Evolutionary conservation across 129 eudicot species (phyloP).

Genomic region (Chrysanthemum seticuspe): DNA sequence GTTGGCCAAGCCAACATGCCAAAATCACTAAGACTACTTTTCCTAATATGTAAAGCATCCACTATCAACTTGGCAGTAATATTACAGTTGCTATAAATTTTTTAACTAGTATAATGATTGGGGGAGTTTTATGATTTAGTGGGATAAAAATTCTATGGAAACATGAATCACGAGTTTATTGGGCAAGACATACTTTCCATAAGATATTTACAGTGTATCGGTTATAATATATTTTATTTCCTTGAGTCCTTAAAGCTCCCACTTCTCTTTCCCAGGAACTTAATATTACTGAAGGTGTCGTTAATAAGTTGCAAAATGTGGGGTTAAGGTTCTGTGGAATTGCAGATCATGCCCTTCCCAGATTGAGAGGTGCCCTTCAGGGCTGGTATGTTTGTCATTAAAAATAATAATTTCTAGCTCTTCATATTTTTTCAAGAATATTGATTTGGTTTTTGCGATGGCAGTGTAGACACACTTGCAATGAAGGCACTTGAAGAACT

Average conservation of each 20-base stretch:
- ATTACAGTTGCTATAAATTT: no score
- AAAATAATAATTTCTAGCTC: neutral
- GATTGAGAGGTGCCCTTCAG: constrained; percentile 93
- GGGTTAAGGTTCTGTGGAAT: constrained; percentile 85
- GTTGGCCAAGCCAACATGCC: neutral
- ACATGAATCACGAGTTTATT: neutral
- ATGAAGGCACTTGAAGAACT: constrained; percentile 91
- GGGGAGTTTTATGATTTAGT: neutral
- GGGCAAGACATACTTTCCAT: no score
- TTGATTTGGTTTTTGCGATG: constrained; percentile 8
- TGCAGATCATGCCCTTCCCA: constrained; percentile 88
- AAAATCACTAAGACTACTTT: neutral
- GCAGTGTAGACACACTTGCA: constrained; percentile 62
- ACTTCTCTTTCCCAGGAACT: constrained; percentile 62
- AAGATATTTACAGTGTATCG: no score
- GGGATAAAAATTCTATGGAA: neutral
- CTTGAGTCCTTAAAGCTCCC: neutral
- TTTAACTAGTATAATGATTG: no score
- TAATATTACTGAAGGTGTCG: constrained; percentile 66
- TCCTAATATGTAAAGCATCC: neutral
- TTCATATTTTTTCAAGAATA: neutral
- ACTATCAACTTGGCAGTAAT: neutral
- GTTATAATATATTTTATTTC: neutral
- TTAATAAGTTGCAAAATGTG: constrained; percentile 86
- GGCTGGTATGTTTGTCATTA: constrained; percentile 54